Conservation (phyloP, 2,329 filamentous ascomycete species). For the Ceratocystis cubensis region DNA sequence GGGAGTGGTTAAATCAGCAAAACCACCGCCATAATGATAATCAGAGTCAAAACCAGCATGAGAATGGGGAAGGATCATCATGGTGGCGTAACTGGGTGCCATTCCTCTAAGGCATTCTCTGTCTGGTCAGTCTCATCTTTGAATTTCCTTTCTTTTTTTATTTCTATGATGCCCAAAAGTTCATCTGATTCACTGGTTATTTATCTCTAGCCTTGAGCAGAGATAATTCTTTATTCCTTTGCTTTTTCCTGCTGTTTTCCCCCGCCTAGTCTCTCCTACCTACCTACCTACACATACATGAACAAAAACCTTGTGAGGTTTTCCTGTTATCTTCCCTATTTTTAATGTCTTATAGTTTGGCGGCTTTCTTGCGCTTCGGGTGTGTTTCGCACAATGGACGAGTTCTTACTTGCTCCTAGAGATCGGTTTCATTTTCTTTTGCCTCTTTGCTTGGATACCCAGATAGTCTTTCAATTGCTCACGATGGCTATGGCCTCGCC, state of each 20-base stretch:
- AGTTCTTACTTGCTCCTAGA: constrained; percentile 7
- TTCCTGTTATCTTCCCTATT: constrained; percentile 24
- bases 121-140: neutral
- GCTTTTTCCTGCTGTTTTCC: neutral
- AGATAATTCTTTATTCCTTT: neutral
- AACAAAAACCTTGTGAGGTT: constrained; percentile 32
- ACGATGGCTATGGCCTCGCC: constrained; percentile 1
- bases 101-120: neutral
- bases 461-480: constrained; percentile 11
- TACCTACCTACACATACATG: neutral
- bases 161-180: neutral
- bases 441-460: constrained; percentile 7
- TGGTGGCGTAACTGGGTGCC: constrained; percentile 16
- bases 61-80: neutral
- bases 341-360: constrained; percentile 20
- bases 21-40: neutral
- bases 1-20: constrained; percentile 17
- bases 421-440: neutral
- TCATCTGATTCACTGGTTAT: too few relatives aligned
- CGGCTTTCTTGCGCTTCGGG: constrained; percentile 8
- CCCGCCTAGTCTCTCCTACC: neutral
- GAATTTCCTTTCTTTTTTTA: neutral
- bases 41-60: neutral
- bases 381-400: constrained; percentile 21
- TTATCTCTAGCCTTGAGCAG: too few relatives aligned